These are phyloP conservation scores for Haplosporangium sp. DNA, from an alignment of 371 early-diverging fungal species.

Conservation along the genomic window DNA sequence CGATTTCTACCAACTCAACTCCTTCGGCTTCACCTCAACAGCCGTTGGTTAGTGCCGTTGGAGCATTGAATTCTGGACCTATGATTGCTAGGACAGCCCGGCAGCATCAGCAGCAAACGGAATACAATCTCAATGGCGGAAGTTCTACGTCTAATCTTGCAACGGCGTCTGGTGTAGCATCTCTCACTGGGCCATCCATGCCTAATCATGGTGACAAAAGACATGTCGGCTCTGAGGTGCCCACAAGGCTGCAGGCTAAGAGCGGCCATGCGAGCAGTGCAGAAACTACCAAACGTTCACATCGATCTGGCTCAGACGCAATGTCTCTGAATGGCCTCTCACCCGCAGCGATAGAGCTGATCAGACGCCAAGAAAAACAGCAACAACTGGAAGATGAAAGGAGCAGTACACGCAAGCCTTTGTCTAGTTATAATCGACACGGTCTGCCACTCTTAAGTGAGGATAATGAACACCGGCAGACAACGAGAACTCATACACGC, in stretches of 20 bases:
- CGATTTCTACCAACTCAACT: conserved; percentile 39
- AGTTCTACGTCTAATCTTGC: conserved; percentile 32
- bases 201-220: conserved; percentile 5
- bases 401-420: conserved; percentile 1
- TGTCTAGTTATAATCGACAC: neutral
- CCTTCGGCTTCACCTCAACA: conserved; percentile 43
- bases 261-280: neutral
- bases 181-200: neutral
- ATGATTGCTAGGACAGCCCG: conserved; percentile 8
- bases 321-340: conserved; percentile 16
- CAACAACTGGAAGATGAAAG: conserved; percentile 31
- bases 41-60: neutral
- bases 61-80: conserved; percentile 4
- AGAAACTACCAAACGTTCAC: conserved; percentile 2
- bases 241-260: neutral
- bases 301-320: conserved; percentile 21
- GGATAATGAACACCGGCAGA: conserved; percentile 13
- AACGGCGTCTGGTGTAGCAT: conserved; percentile 9
- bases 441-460: conserved; percentile 9
- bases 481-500: conserved; percentile 4
- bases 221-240: neutral
- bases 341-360: conserved; percentile 28
- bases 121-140: conserved; percentile 21
- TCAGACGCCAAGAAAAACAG: conserved; percentile 33
- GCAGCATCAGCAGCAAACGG: conserved; percentile 38